These are phyloP conservation scores for Evansstolkia leycettana DNA, from an alignment of 495 filamentous ascomycete species.

Conservation along the genomic window DNA sequence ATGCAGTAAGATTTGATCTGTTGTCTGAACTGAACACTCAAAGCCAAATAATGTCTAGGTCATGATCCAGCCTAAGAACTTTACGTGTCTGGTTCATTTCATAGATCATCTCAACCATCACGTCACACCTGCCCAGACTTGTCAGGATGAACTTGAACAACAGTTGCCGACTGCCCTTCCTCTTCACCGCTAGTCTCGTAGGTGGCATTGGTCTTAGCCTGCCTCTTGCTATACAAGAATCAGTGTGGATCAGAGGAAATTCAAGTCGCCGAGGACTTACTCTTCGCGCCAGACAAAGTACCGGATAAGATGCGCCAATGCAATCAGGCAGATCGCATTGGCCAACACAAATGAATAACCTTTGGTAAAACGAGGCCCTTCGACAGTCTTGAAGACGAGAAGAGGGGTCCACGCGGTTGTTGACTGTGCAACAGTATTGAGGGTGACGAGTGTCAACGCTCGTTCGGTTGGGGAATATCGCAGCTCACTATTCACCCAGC, in stretches of 20 bases:
- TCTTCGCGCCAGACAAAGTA: constrained; percentile 13
- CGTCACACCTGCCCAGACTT: too few species aligned
- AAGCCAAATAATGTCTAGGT: too few species aligned
- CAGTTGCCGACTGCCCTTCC: not conserved
- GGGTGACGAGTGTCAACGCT: constrained; percentile 37
- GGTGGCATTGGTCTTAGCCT: not conserved
- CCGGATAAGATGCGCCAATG: constrained; percentile 20
- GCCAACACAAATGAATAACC: constrained; percentile 36
- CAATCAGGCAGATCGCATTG: constrained; percentile 32
- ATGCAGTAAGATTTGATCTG: too few species aligned
- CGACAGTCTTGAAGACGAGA: constrained; percentile 31
- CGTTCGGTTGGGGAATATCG: constrained; percentile 44
- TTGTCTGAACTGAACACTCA: too few species aligned
- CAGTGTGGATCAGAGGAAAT: too few species aligned
- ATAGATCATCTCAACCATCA: too few species aligned
- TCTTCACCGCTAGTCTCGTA: constrained; percentile 5
- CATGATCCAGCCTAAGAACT: too few species aligned
- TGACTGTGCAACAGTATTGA: constrained; percentile 41
- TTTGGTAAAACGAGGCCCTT: constrained; percentile 34
- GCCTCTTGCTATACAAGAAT: constrained; percentile 2
- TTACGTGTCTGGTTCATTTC: too few species aligned
- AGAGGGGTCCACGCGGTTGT: constrained; percentile 26
- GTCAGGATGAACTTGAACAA: too few species aligned
- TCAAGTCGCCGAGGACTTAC: constrained; percentile 6
- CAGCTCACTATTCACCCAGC: constrained; percentile 36